A percentile compares a stretch with the other conserved stretches of the same genome.
Conservation (phyloP, 768 basidiomycete genomes). For the Russula griseocarnosa region DNA sequence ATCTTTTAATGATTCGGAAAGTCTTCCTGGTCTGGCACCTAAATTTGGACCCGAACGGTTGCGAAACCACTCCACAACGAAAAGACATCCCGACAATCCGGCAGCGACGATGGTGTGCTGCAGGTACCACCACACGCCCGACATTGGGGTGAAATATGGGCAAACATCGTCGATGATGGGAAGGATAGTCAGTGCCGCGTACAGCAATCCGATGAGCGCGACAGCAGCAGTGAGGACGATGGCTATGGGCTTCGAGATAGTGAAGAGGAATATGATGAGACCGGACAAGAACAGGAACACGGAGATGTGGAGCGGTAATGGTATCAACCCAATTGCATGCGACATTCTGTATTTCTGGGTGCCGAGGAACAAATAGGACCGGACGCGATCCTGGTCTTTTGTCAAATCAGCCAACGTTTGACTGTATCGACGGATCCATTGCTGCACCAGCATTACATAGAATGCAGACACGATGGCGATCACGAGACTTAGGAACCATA, state of each 20-base stretch:
- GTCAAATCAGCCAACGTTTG: neutral
- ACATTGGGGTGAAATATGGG: constrained; percentile 25
- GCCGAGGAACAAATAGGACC: constrained; percentile 18
- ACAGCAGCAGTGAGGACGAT: constrained; percentile 3
- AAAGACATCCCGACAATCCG: neutral
- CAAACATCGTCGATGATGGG: constrained; percentile 7
- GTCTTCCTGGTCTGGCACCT: neutral
- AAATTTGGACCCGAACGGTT: neutral
- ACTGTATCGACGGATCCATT: constrained; percentile 21
- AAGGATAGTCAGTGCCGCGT: constrained; percentile 10
- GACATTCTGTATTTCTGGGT: constrained; percentile 11
- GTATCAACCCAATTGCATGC: constrained; percentile 33
- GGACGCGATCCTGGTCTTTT: constrained; percentile 4
- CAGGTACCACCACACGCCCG: constrained; percentile 6
- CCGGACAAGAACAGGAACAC: constrained; percentile 26
- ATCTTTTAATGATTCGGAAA: neutral
- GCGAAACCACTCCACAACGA: neutral
- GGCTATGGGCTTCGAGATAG: constrained; percentile 8
- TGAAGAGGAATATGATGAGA: constrained; percentile 19
- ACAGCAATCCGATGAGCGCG: constrained; percentile 1
- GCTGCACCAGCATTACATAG: constrained; percentile 19
- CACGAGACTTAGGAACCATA: constrained; percentile 23
- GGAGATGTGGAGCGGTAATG: constrained; percentile 22
- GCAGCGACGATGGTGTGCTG: neutral
- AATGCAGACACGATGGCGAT: constrained; percentile 18